Evolutionary conservation across 345 rosid genomes (phyloP).

Genomic region (Salix purpurea): DNA sequence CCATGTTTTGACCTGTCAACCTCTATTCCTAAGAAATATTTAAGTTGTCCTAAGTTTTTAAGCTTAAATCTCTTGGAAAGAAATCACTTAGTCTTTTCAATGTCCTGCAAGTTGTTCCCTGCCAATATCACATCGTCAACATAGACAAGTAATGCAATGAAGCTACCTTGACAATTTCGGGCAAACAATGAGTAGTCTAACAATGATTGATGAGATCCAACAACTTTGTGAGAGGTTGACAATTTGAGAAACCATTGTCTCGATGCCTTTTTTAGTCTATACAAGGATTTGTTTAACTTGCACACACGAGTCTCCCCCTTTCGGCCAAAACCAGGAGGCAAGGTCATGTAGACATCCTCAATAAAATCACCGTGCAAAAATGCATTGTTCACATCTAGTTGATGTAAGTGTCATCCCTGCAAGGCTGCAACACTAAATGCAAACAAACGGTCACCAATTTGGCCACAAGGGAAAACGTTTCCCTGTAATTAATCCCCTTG

Average conservation of each 20-base stretch:
- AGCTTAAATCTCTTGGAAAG: too few relatives aligned
- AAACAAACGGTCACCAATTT: too few relatives aligned
- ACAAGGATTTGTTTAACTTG: neutral
- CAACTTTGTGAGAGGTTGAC: neutral
- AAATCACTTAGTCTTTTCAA: neutral
- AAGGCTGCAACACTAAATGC: neutral
- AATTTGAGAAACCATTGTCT: neutral
- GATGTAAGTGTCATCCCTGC: neutral
- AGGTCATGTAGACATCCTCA: neutral
- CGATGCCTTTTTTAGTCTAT: neutral
- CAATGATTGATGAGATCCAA: neutral
- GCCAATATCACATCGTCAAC: neutral
- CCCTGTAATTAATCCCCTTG: neutral
- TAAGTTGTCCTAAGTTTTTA: neutral
- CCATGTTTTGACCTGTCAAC: neutral
- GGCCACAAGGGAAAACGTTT: neutral
- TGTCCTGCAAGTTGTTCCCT: neutral
- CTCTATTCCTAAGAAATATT: neutral
- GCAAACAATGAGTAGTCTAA: neutral
- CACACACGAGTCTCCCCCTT: neutral
- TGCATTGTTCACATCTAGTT: neutral
- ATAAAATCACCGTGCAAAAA: neutral
- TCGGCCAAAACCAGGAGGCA: neutral
- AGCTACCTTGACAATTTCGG: neutral
- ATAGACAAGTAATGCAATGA: neutral